These are phyloP conservation scores for Flaveria sonorensis DNA, from an alignment of 129 eudicot species.

Conservation along the genomic window DNA sequence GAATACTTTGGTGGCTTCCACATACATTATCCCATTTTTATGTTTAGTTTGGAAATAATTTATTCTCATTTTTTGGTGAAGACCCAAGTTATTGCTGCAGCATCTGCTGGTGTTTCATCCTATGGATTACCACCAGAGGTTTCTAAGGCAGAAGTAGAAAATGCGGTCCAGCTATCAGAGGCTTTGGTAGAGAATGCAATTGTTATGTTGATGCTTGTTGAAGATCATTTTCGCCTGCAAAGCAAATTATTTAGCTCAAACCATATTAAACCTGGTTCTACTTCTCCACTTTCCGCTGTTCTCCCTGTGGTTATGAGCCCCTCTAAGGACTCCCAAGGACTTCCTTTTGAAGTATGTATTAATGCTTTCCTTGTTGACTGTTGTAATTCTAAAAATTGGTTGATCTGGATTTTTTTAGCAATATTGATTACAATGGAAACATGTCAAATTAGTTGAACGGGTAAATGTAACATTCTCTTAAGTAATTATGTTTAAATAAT, in stretches of 20 bases:
- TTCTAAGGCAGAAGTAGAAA: constrained; percentile 79
- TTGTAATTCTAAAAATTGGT: neutral
- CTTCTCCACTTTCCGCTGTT: constrained; percentile 57
- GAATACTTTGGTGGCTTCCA: neutral
- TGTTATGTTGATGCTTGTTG: constrained; percentile 89
- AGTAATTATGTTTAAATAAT: neutral
- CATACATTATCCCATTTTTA: neutral
- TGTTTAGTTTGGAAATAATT: neutral
- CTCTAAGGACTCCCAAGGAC: constrained; percentile 54
- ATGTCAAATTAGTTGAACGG: neutral
- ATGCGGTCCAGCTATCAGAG: constrained; percentile 79
- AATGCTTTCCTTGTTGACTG: neutral
- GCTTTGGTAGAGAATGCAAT: constrained; percentile 94
- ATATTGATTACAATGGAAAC: neutral
- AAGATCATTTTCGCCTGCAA: constrained; percentile 85
- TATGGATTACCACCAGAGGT: constrained; percentile 67
- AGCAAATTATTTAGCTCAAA: constrained; percentile 57
- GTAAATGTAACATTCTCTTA: neutral
- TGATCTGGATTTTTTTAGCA: neutral
- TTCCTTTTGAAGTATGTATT: constrained; percentile 63
- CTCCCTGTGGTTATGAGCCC: constrained; percentile 44
- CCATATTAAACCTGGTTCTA: constrained; percentile 49
- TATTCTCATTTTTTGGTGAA: constrained; percentile 32
- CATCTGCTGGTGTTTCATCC: constrained; percentile 85
- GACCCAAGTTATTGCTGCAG: constrained; percentile 94